Conservation (phyloP, 495 filamentous ascomycete genomes). For the Podospora anserina region DNA sequence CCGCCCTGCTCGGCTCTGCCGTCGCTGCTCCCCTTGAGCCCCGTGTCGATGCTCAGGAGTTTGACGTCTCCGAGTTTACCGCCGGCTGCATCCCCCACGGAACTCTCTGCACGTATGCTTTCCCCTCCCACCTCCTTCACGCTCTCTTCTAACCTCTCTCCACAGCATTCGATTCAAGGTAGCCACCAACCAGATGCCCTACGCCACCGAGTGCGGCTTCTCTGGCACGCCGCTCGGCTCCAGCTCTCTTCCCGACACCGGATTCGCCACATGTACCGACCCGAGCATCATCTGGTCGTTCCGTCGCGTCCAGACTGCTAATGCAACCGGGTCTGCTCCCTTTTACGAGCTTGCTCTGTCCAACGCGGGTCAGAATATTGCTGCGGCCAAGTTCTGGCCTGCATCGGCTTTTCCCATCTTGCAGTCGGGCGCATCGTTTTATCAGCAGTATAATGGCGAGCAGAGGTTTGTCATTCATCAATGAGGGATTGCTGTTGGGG, state of each 20-base stretch:
- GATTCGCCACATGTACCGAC: constrained; percentile 22
- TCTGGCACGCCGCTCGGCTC: constrained; percentile 13
- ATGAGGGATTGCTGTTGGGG: background rate
- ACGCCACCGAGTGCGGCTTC: constrained; percentile 21
- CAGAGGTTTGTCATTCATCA: constrained; percentile 15
- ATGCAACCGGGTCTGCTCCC: constrained; percentile 3
- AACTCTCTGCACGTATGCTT: constrained; percentile 29
- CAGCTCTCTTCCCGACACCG: constrained; percentile 21
- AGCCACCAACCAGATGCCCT: constrained; percentile 28
- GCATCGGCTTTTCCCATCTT: constrained; percentile 19
- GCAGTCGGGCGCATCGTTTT: constrained; percentile 15
- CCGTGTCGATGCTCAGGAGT: constrained; percentile 25
- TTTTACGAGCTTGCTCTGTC: constrained; percentile 24
- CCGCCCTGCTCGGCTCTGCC: constrained; percentile 17
- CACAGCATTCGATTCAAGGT: constrained; percentile 23
- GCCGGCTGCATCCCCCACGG: constrained; percentile 33
- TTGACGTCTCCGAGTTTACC: constrained; percentile 28
- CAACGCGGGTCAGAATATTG: constrained; percentile 22
- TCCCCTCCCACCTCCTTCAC: background rate
- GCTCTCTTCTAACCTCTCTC: background rate
- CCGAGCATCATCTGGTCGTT: constrained; percentile 23
- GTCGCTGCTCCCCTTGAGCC: constrained; percentile 23
- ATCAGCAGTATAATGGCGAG: constrained; percentile 20
- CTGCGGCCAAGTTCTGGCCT: constrained; percentile 20
- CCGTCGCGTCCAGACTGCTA: constrained; percentile 14